Evolutionary conservation across 306 rosid genomes (phyloP).

Genomic region (Clitoria ternatea): DNA sequence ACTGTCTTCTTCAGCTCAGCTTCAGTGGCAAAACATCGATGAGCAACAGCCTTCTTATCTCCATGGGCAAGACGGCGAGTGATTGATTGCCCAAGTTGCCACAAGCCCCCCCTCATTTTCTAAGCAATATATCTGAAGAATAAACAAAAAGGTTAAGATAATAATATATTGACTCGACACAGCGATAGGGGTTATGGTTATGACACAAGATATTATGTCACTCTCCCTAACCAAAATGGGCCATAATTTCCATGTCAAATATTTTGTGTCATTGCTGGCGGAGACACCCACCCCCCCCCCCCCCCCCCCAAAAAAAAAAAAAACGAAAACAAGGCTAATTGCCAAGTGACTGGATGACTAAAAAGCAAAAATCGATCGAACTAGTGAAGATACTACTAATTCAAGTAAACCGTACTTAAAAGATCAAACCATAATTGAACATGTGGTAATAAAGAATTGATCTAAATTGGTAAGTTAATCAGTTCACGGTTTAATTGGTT

Average conservation of each 20-base stretch:
- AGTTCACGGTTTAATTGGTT: no score
- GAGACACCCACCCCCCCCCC: no score
- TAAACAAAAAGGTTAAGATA: background rate
- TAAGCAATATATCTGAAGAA: slow-evolving; percentile 16
- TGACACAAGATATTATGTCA: background rate
- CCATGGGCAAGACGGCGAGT: slow-evolving; percentile 75
- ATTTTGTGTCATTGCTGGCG: background rate
- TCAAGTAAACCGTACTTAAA: no score
- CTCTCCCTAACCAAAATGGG: background rate
- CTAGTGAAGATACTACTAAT: no score
- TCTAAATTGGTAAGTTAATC: no score
- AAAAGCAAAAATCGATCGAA: no score
- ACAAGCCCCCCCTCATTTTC: slow-evolving; percentile 64
- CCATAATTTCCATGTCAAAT: background rate
- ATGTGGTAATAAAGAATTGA: no score
- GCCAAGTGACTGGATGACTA: background rate
- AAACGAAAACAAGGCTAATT: background rate
- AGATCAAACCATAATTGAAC: no score
- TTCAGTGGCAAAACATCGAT: slow-evolving; percentile 61
- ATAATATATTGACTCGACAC: background rate
- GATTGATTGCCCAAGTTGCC: slow-evolving; percentile 85
- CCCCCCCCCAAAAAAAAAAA: no score
- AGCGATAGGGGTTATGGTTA: background rate
- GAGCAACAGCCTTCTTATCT: slow-evolving; percentile 74
- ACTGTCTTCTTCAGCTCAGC: slow-evolving; percentile 84